phyloP scores from a whole-genome alignment of 176 grass and related monocot species.

The Coix lacrymajobi region DNA sequence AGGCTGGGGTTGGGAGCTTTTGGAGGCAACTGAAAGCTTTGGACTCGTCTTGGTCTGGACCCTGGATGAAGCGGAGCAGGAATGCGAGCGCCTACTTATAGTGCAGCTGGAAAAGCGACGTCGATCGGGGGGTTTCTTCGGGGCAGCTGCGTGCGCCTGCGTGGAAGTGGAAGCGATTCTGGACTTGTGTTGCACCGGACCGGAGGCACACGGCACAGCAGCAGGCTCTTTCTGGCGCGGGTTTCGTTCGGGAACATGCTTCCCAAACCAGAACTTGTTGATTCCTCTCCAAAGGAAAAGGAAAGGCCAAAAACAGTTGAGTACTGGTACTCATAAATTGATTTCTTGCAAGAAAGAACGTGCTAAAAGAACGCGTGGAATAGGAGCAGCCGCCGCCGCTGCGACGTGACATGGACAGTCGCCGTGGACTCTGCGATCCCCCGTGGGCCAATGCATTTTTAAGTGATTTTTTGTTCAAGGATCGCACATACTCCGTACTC shows the following conservation, averaged over 20 bases:
- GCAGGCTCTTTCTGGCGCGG: background rate
- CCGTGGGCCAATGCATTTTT: too few relatives aligned
- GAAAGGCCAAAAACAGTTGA: background rate
- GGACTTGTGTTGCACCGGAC: background rate
- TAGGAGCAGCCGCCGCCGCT: too few relatives aligned
- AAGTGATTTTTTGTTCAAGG: too few relatives aligned
- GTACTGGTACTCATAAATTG: too few relatives aligned
- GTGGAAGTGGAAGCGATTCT: background rate
- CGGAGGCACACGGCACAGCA: background rate
- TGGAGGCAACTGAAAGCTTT: too few relatives aligned
- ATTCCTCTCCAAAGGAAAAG: background rate
- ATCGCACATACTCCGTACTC: too few relatives aligned
- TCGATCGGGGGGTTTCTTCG: background rate
- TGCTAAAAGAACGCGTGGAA: too few relatives aligned
- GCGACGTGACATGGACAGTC: too few relatives aligned
- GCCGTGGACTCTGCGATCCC: too few relatives aligned
- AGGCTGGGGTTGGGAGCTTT: too few relatives aligned
- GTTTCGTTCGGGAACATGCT: background rate
- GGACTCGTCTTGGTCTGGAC: background rate
- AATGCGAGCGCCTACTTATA: background rate
- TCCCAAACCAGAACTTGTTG: background rate
- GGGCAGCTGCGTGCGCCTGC: background rate
- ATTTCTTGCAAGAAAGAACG: background rate
- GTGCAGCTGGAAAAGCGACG: background rate
- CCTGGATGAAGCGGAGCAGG: background rate